Evolutionary conservation across 352 stramenopile genomes (phyloP), one percentile per base, ranked within the genome.

Genomic region (Pythium aquatile): DNA sequence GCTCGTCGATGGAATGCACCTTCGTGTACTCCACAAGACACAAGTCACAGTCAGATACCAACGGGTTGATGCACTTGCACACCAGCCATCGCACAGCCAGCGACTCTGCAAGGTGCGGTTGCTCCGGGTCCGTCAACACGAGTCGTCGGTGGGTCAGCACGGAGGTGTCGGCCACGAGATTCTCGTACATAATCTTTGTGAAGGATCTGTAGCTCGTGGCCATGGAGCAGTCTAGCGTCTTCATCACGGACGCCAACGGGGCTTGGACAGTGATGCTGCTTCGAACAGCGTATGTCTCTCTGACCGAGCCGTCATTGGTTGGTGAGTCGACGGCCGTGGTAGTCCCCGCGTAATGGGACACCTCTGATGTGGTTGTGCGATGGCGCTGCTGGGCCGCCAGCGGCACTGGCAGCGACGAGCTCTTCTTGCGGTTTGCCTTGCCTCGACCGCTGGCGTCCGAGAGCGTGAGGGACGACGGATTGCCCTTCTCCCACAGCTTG

Each of bases 21-120:
- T 85, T 85, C 11, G 79, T 81, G 61, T 91, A 92, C 70, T 92
- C 80, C 17, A 86, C 71, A 0, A 92, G 63, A 55, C 85, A 91
- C 24, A 94, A 69, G 61, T 94, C 85, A 40, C 79, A 85, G 68
- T 93, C 85, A 2, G 71, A 79, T 32, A 88, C 69, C 55, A 93
- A 76, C 11, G 85, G 77, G 44, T 82, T 82, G 58, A 73, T 71
- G 70, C 82, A 88, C 30, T 77, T 79, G 33, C 79, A 90, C 55
- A 83, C 76, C 16, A 91, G 58, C 85, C 83, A 94, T 33, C 85
- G 83, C 32, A 93, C 82, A 10, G 77, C 77, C 11, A 94, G 60
- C 1, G 77, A 77, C 58, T 90, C 78, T 5, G 64, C 59, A 17
- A 61, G 70, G 5, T 75, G 63, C 10, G 55, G 16, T 44, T 16